Conservation (phyloP, 768 basidiomycete genomes). For the Scleroderma bovista region DNA sequence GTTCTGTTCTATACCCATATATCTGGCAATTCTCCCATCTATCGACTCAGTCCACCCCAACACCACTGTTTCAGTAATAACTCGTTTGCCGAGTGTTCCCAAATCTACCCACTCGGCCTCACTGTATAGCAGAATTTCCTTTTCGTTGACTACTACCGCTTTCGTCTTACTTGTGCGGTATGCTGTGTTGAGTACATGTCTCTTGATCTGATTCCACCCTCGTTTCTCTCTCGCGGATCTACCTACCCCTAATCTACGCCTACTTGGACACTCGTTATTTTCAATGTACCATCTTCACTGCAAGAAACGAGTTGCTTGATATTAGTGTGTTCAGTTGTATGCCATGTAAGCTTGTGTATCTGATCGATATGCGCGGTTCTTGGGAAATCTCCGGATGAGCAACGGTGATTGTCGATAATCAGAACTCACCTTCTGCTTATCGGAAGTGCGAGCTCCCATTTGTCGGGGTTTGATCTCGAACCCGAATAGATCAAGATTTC, state of each 20-base stretch:
- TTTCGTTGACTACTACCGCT: slow-evolving; percentile 1
- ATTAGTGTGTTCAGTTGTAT: slow-evolving; percentile 36
- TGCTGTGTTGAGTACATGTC: slow-evolving; percentile 23
- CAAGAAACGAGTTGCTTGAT: slow-evolving; percentile 69
- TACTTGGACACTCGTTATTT: slow-evolving; percentile 60
- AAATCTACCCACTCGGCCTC: slow-evolving; percentile 25
- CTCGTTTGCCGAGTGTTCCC: slow-evolving; percentile 32
- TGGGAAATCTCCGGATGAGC: not conserved
- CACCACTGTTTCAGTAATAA: slow-evolving; percentile 63
- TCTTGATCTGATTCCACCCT: slow-evolving; percentile 8
- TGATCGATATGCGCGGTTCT: slow-evolving; percentile 75
- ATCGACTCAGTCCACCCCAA: slow-evolving; percentile 23
- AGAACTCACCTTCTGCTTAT: slow-evolving; percentile 48
- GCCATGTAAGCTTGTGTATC: slow-evolving; percentile 79
- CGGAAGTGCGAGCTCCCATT: slow-evolving; percentile 44
- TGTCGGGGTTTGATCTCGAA: slow-evolving; percentile 18
- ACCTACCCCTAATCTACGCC: slow-evolving; percentile 41
- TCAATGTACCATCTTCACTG: slow-evolving; percentile 90
- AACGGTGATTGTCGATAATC: not conserved
- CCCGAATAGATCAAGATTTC: slow-evolving; percentile 59
- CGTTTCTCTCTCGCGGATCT: slow-evolving; percentile 14
- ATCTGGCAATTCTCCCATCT: slow-evolving; percentile 46
- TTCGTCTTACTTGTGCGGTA: slow-evolving; percentile 14
- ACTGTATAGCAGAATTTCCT: slow-evolving; percentile 61
- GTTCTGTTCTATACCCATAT: slow-evolving; percentile 67